Evolutionary conservation across 2,329 filamentous ascomycete genomes (phyloP), one percentile per base, ranked within the genome.

Genomic region (Aspergillus fructus): DNA sequence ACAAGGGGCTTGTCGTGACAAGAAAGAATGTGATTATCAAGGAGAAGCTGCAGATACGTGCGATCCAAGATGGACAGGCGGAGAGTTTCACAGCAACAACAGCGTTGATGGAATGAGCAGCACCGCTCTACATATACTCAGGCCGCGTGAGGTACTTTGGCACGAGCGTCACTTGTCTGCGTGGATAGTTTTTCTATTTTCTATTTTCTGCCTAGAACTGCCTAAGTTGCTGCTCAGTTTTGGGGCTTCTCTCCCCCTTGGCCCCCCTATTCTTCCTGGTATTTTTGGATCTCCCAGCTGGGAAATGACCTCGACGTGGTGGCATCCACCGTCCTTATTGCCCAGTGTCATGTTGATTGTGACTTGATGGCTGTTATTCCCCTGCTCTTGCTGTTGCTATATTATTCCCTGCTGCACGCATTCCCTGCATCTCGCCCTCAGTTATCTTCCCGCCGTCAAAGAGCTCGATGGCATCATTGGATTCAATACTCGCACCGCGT

Each of bases 11-110:
- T 50, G 50, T 47, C 30, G 45, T 34, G 48, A 41, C 49, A 30
- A 41, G 49, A 34, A 39, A 53, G 50, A 53, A 53, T 53, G 50
- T 46, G 40, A 53, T 53, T 46, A 45, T 49, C 40, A 43, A 51
- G 39, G 40, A 42, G 30, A 30, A 49, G 48, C 48, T 50, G 48
- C 48, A 45, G 41, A 21, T 12, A 50, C 23, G 30, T 17, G 48
- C 17, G 42, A 42, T 53, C 30, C 46, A 33, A 49, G 17, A 24
- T 43, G 24, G 23, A 46, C 41, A 13, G 50, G 24, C 40, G 27
- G 40, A 23, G 39, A 53, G 50, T 53, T 17, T 53, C 50, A 53
- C 50, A 53, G 24, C 50, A 41, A 13, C 13, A 52, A 12, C 40
- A 43, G n/a, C 17, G 21, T 45, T 13, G 45, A 43, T 24, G 43